These are phyloP conservation scores for Coprinellus micaceus DNA, from an alignment of 768 basidiomycete species.

Conservation along the genomic window DNA sequence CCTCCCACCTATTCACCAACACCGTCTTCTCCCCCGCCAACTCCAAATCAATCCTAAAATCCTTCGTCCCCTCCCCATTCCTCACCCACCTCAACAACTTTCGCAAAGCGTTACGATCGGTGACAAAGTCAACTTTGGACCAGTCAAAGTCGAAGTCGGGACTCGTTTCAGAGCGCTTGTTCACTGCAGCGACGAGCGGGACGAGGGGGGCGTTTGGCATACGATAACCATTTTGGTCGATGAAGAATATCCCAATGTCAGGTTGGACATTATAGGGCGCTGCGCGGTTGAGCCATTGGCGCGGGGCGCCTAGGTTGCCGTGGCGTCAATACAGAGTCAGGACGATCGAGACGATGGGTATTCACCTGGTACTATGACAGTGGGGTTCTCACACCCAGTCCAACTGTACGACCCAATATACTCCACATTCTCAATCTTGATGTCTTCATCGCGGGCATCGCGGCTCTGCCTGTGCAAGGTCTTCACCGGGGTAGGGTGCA, in stretches of 20 bases:
- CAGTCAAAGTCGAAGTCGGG: slow-evolving; percentile 35
- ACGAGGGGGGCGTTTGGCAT: slow-evolving; percentile 36
- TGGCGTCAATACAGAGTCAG: too few species aligned
- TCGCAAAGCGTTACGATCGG: slow-evolving; percentile 64
- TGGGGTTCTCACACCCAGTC: slow-evolving; percentile 39
- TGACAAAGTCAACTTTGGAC: slow-evolving; percentile 45
- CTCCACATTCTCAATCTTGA: slow-evolving; percentile 33
- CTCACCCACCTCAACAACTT: slow-evolving; percentile 61
- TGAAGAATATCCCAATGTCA: slow-evolving; percentile 46
- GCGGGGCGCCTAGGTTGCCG: slow-evolving; percentile 65
- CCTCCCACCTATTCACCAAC: slow-evolving; percentile 59
- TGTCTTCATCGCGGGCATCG: slow-evolving; percentile 26
- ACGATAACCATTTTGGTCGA: slow-evolving; percentile 57
- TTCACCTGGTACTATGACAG: slow-evolving; percentile 57
- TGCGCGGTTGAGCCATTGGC: slow-evolving; percentile 47
- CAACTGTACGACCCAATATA: slow-evolving; percentile 59
- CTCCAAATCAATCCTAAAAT: slow-evolving; percentile 72
- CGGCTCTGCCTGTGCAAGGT: too few species aligned
- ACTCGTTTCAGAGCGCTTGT: slow-evolving; percentile 35
- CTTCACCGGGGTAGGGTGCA: slow-evolving; percentile 16
- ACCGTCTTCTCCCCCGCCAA: slow-evolving; percentile 56
- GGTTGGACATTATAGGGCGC: slow-evolving; percentile 51
- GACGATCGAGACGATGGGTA: too few species aligned
- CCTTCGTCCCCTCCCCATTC: slow-evolving; percentile 28
- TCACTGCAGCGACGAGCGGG: slow-evolving; percentile 60